Evolutionary conservation across 2,329 filamentous ascomycete species (phyloP).

Genomic region (Phialemonium atrogriseum): DNA sequence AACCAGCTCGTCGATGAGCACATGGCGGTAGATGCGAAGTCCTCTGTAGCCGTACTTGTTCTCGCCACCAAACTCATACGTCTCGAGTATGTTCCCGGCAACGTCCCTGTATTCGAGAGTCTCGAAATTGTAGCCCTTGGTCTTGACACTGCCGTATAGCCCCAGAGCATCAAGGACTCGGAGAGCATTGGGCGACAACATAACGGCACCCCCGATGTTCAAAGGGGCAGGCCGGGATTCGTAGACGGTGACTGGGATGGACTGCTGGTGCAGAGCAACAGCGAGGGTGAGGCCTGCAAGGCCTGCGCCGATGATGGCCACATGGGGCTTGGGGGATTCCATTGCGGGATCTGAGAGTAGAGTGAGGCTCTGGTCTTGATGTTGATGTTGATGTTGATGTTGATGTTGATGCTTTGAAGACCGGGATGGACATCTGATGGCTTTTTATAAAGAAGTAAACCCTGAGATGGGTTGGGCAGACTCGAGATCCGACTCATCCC

Average conservation of each 20-base stretch:
- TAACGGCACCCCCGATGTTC: constrained; percentile 45
- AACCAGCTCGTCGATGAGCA: constrained; percentile 40
- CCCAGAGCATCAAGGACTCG: constrained; percentile 41
- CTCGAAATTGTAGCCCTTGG: constrained; percentile 42
- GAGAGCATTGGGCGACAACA: constrained; percentile 52
- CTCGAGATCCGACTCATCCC: too few species aligned
- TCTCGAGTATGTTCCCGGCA: constrained; percentile 22
- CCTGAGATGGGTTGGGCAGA: too few species aligned
- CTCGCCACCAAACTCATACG: constrained; percentile 38
- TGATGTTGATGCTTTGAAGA: too few species aligned
- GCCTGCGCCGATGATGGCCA: constrained; percentile 9
- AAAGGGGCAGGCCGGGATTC: constrained; percentile 36
- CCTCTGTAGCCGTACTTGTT: constrained; percentile 42
- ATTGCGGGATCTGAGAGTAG: too few species aligned
- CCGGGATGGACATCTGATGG: too few species aligned
- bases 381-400: too few species aligned
- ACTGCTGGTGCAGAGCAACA: constrained; percentile 41
- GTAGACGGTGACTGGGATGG: constrained; percentile 42
- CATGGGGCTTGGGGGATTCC: neutral
- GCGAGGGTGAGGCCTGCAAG: constrained; percentile 39
- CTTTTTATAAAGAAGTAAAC: too few species aligned
- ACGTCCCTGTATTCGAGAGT: constrained; percentile 35
- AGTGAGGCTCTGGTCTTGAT: too few species aligned
- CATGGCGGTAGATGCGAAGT: constrained; percentile 44
- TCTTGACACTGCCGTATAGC: constrained; percentile 35